A percentile compares a stretch with the other conserved stretches of the same genome.
Evolutionary conservation across 176 grass and related monocot genomes (phyloP).

Genomic region (Rhynchospora breviuscula): DNA sequence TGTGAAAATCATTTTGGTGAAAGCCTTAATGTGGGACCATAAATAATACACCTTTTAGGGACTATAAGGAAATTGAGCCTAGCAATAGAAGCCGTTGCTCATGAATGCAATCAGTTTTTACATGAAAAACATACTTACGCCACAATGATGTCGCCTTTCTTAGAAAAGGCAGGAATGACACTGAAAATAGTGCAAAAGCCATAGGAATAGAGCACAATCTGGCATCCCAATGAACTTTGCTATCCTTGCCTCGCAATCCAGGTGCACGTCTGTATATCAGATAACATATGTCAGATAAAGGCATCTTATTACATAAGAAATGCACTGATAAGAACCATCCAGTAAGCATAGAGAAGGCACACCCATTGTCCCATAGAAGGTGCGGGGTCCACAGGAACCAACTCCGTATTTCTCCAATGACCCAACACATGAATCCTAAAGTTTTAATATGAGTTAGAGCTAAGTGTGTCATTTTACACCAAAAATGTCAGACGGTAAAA

Average conservation of each 20-base stretch:
- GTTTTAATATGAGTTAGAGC: slow-evolving; percentile 26
- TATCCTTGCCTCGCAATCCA: slow-evolving; percentile 84
- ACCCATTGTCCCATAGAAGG: slow-evolving; percentile 96
- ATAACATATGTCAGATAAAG: slow-evolving; percentile 2
- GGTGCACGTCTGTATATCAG: slow-evolving; percentile 72
- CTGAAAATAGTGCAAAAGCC: slow-evolving; percentile 94
- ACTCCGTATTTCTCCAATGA: slow-evolving; percentile 96
- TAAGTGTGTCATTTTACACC: slow-evolving; percentile 8
- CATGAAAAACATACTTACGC: slow-evolving; percentile 43
- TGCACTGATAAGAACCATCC: neutral
- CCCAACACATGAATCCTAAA: slow-evolving; percentile 68
- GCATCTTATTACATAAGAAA: neutral
- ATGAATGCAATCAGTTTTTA: neutral
- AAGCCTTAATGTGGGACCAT: no score
- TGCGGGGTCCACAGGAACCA: slow-evolving; percentile 86
- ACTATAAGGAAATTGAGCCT: neutral
- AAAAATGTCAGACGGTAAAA: neutral
- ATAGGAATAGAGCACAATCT: slow-evolving; percentile 86
- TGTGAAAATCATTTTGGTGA: no score
- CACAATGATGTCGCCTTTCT: slow-evolving; percentile 95
- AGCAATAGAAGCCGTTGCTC: neutral
- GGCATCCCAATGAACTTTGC: slow-evolving; percentile 82
- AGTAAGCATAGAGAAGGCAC: slow-evolving; percentile 22
- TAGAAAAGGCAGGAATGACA: slow-evolving; percentile 94
- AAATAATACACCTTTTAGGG: neutral